A percentile compares a stretch with the other conserved stretches of the same genome.
Evolutionary conservation across 805 yeast species (phyloP).

Genomic region (Lipomyces yamadae): DNA sequence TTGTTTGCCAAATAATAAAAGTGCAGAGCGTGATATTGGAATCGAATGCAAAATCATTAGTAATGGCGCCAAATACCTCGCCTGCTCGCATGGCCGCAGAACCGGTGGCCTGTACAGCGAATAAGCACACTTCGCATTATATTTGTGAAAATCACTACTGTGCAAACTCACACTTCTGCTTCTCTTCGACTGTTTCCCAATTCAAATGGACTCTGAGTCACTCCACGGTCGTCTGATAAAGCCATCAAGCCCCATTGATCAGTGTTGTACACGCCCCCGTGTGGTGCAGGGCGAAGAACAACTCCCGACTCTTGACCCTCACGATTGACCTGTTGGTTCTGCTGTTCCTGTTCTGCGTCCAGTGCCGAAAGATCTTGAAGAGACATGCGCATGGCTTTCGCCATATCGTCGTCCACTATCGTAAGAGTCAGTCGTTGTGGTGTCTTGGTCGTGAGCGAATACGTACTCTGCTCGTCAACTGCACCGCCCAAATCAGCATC

Average conservation of each 20-base stretch:
- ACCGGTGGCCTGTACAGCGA: conserved; percentile 16
- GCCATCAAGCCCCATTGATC: conserved; percentile 39
- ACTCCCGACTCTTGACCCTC: conserved; percentile 38
- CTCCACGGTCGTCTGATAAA: neutral
- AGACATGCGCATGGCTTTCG: conserved; percentile 35
- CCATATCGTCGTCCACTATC: conserved; percentile 30
- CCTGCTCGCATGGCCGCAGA: conserved; percentile 17
- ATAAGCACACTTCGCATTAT: neutral
- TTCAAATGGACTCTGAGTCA: neutral
- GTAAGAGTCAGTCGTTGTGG: neutral
- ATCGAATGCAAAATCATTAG: conserved; percentile 42
- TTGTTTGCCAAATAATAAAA: conserved; percentile 39
- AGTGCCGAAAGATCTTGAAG: conserved; percentile 26
- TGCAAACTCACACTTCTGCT: conserved; percentile 3
- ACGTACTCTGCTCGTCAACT: conserved; percentile 24
- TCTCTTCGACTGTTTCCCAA: conserved; percentile 13
- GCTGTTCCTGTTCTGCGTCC: conserved; percentile 9
- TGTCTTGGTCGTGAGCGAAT: neutral
- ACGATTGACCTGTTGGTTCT: neutral
- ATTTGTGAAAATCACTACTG: neutral
- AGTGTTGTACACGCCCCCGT: conserved; percentile 36
- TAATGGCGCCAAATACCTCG: conserved; percentile 39
- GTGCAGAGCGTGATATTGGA: conserved; percentile 43
- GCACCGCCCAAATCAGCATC: neutral
- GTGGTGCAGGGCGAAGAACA: conserved; percentile 39